Conservation (phyloP, 1,284 basidiomycete species). For the Uromyces viciae-fabae region DNA sequence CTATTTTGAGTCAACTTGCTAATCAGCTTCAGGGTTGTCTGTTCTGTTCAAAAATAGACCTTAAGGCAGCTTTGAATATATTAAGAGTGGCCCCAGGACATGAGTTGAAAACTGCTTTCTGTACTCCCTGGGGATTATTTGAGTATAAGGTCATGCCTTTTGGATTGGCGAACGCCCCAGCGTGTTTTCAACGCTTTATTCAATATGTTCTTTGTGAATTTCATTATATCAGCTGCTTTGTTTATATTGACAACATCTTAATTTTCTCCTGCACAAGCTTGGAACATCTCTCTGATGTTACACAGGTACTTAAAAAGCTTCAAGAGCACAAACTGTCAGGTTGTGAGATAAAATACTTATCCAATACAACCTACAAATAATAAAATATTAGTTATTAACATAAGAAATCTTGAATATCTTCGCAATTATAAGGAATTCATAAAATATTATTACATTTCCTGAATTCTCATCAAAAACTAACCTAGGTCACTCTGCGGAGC, state of each 20-base stretch:
- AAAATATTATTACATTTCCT: no score
- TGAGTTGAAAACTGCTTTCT: conserved; percentile 57
- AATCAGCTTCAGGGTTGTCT: not conserved
- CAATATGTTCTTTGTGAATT: conserved; percentile 11
- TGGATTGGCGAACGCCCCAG: conserved; percentile 57
- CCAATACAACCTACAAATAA: no score
- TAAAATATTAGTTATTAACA: no score
- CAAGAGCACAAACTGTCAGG: not conserved
- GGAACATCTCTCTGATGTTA: not conserved
- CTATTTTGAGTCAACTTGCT: not conserved
- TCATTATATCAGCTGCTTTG: conserved; percentile 9
- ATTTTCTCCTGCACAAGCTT: not conserved
- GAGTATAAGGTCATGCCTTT: conserved; percentile 58
- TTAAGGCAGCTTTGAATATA: conserved; percentile 52
- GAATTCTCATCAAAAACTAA: no score
- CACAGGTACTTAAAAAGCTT: not conserved
- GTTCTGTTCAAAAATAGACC: conserved; percentile 51
- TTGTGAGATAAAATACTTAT: no score
- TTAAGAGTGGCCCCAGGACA: conserved; percentile 51
- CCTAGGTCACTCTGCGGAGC: no score
- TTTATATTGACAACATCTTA: conserved; percentile 33
- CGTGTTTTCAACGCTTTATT: conserved; percentile 45
- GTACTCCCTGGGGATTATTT: conserved; percentile 55
- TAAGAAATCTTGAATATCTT: no score
- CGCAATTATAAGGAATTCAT: no score